A percentile compares a stretch with the other conserved stretches of the same genome.
These are phyloP conservation scores for Daldinia vernicosa DNA, from an alignment of 495 filamentous ascomycete species.

Conservation along the genomic window DNA sequence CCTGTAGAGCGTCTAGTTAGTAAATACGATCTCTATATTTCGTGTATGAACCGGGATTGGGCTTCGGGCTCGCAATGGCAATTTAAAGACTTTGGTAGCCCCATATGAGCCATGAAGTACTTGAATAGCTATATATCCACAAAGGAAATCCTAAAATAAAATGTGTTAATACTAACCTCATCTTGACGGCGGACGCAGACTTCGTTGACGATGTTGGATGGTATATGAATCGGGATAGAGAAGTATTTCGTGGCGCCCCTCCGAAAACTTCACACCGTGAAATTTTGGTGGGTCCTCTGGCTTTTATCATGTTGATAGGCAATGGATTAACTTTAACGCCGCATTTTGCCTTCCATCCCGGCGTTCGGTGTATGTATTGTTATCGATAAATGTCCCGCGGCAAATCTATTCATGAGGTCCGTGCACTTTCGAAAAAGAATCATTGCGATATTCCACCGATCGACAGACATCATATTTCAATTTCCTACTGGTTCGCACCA, in stretches of 20 bases:
- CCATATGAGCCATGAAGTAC: background rate
- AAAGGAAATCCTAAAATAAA: background rate
- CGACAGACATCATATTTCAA: constrained; percentile 22
- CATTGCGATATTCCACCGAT: constrained; percentile 12
- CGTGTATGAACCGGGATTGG: background rate
- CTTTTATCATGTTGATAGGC: constrained; percentile 37
- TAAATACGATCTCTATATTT: background rate
- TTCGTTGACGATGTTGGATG: constrained; percentile 10
- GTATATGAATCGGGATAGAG: constrained; percentile 18
- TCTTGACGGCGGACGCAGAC: constrained; percentile 41
- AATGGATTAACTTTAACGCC: constrained; percentile 39
- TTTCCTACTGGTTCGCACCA: background rate
- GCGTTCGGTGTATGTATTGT: background rate
- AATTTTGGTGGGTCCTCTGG: constrained; percentile 29
- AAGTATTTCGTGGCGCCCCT: constrained; percentile 29
- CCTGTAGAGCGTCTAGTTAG: constrained; percentile 40
- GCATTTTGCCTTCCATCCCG: background rate
- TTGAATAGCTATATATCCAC: background rate
- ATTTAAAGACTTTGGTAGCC: background rate
- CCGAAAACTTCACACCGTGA: constrained; percentile 36
- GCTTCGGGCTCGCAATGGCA: constrained; percentile 1
- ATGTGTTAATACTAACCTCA: constrained; percentile 47
- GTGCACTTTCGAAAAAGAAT: constrained; percentile 28
- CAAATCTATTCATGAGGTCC: constrained; percentile 13
- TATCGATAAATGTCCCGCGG: constrained; percentile 15